Conservation (phyloP, 2,329 filamentous ascomycete species). For the Beauveria caledonica region DNA sequence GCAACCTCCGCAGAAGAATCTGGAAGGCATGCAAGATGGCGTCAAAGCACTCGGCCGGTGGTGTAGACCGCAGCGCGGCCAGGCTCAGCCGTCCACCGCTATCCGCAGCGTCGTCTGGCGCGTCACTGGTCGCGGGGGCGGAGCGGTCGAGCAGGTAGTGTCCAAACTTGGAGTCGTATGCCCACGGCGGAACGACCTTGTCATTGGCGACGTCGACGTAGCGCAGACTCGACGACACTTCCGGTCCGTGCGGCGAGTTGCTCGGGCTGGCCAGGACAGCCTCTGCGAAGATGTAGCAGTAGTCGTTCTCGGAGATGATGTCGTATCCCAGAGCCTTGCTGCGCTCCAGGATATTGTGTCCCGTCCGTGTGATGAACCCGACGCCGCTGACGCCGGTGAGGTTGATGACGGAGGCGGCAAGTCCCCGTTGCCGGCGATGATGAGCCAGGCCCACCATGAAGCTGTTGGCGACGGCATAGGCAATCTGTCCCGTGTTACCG, state of each 20-base stretch:
- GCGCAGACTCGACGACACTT: constrained; percentile 7
- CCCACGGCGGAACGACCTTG: neutral
- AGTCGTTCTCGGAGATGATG: constrained; percentile 6
- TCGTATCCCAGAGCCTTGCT: constrained; percentile 2
- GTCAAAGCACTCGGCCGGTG: neutral
- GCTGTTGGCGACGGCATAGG: constrained; percentile 19
- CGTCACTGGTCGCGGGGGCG: neutral
- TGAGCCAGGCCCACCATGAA: constrained; percentile 27
- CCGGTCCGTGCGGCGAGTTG: neutral
- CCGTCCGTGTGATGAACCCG: constrained; percentile 28
- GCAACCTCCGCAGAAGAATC: constrained; percentile 7
- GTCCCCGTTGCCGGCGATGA: constrained; percentile 28
- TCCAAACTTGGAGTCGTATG: constrained; percentile 9
- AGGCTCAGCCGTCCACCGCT: neutral
- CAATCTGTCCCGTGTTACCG: constrained; percentile 8
- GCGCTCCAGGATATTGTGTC: neutral
- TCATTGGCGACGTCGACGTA: neutral
- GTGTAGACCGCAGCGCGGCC: neutral
- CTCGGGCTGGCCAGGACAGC: constrained; percentile 9
- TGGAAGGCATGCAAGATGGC: constrained; percentile 26
- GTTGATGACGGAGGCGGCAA: constrained; percentile 25
- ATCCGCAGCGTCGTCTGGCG: neutral
- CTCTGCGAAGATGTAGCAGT: constrained; percentile 16
- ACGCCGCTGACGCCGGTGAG: constrained; percentile 20
- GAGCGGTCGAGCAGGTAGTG: constrained; percentile 7